These are phyloP conservation scores for Lactuca saligna DNA, from an alignment of 129 eudicot genomes.

Conservation along the genomic window DNA sequence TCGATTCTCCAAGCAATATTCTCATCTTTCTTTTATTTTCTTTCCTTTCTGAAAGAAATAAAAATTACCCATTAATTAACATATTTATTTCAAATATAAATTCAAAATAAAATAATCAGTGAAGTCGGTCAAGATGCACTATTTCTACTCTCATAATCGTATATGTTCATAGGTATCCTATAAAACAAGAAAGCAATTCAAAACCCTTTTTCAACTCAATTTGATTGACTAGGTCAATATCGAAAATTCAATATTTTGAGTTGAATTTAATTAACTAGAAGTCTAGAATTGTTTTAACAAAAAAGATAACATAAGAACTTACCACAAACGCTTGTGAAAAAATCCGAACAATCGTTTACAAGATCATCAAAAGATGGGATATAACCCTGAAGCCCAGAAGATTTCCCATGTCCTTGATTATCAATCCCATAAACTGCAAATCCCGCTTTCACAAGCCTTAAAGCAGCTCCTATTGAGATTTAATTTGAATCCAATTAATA, in stretches of 20 bases:
- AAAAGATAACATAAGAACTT: background rate
- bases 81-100: background rate
- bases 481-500: conserved; percentile 4
- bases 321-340: conserved; percentile 68
- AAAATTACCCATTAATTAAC: conserved; percentile 3
- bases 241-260: conserved; percentile 1
- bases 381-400: conserved; percentile 68
- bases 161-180: conserved; percentile 22
- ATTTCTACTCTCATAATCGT: background rate
- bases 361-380: conserved; percentile 64
- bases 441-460: conserved; percentile 70
- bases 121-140: background rate
- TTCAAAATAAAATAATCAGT: background rate
- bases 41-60: conserved; percentile 45
- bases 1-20: conserved; percentile 79
- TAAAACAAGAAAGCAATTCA: conserved; percentile 25
- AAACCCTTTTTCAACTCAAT: conserved; percentile 15
- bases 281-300: background rate
- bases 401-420: conserved; percentile 85
- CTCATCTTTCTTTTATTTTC: conserved; percentile 70
- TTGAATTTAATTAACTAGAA: conserved; percentile 1
- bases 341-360: conserved; percentile 67
- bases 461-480: conserved; percentile 50
- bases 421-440: conserved; percentile 81
- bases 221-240: conserved; percentile 25